Evolutionary conservation across 345 rosid genomes (phyloP), one percentile per base, ranked within the genome.

Genomic region (Eutrema japonicum): DNA sequence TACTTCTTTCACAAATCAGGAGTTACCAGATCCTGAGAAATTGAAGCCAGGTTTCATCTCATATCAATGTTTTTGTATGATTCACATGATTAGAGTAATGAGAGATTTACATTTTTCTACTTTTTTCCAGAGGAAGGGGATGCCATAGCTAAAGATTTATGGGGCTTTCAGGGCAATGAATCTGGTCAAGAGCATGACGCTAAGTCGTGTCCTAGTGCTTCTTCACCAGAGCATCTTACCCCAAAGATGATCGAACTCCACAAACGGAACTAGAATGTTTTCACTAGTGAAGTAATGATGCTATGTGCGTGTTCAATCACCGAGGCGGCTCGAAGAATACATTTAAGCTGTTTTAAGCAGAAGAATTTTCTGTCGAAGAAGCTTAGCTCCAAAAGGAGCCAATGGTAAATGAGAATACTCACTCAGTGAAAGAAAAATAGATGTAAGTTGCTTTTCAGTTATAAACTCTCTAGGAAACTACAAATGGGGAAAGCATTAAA

Each of bases 11-110:
- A 12, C 47, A 46, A 81, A 61, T 36, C 61, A 13, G 41, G 79
- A 72, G 12, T 48, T 59, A 52, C 65, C 16, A 37, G 86, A 71
- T 76, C 80, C 79, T 3, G 83, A 68, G 72, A 64, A 57, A 59
- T 11, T 62, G 62, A 73, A 78, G 61, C 75, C 78, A 78, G 78
- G 81, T 78, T 63, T 49, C 11, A 16, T 3, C 14, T 60, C 26
- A 32, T 3, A 42, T 56, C 18, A 60, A 5, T 45, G n/a, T 27
- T 16, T 64, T 35, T 42, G 10, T 42, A 8, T 18, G 18, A 40
- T 53, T 47, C 7, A 63, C 38, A 27, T 46, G 69, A 33, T 36
- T 26, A 36, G 22, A 64, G 9, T 43, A 14, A 38, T 40, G 61
- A 42, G 66, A 49, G 53, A 14, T 29, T 64, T 36, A 37, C 45